Conservation (phyloP, 1,284 basidiomycete genomes). For the Moesziomyces sp. region DNA sequence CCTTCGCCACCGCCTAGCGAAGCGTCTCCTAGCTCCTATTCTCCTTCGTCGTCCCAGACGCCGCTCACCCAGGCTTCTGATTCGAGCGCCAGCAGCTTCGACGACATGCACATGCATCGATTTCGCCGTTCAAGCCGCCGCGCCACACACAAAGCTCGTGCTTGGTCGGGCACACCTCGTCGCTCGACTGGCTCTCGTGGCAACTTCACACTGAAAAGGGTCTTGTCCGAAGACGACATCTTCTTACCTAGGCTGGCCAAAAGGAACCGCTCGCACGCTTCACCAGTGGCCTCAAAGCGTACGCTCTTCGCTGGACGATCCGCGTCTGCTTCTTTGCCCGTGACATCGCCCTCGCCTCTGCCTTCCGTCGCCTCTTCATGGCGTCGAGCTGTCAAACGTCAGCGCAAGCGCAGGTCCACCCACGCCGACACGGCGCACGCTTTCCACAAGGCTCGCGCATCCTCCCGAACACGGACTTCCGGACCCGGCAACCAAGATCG, state of each 20-base stretch:
- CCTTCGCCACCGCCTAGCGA: slow-evolving; percentile 34
- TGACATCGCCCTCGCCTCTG: background rate
- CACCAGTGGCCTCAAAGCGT: slow-evolving; percentile 5
- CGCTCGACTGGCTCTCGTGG: background rate
- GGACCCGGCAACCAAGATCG: background rate
- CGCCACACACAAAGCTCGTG: background rate
- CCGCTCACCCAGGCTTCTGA: slow-evolving; percentile 21
- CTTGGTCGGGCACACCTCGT: background rate
- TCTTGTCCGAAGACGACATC: slow-evolving; percentile 30
- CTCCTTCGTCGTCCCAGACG: background rate
- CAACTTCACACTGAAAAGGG: slow-evolving; percentile 8
- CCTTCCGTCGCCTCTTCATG: slow-evolving; percentile 12
- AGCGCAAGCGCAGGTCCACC: slow-evolving; percentile 2
- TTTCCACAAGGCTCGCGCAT: background rate
- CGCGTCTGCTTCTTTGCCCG: background rate
- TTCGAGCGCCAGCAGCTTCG: slow-evolving; percentile 21
- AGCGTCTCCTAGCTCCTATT: background rate
- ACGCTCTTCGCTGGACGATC: background rate
- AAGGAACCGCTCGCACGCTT: slow-evolving; percentile 3
- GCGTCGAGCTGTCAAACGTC: slow-evolving; percentile 18
- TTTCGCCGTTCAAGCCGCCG: background rate
- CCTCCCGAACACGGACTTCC: background rate
- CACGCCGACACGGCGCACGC: background rate
- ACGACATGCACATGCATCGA: background rate
- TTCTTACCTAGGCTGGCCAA: slow-evolving; percentile 9